phyloP scores from a whole-genome alignment of 116 monocot species.

The Thalassia testudinum region DNA sequence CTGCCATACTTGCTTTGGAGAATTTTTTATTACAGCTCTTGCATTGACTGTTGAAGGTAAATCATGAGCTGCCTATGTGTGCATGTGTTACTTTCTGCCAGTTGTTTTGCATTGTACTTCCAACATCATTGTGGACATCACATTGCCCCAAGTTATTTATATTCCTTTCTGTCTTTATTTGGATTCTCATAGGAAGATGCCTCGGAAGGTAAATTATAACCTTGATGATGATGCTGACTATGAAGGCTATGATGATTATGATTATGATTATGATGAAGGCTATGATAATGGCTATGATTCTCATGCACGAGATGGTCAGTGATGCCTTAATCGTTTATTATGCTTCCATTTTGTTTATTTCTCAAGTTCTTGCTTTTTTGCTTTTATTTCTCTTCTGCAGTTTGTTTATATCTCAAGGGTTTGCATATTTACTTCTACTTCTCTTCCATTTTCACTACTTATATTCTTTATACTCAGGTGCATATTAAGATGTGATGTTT shows the following conservation, averaged over 20 bases:
- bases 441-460: too few relatives aligned
- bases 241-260: slow-evolving; percentile 35
- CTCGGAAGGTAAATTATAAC: slow-evolving; percentile 35
- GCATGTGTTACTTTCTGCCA: too few relatives aligned
- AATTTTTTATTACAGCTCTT: too few relatives aligned
- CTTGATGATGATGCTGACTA: slow-evolving; percentile 31
- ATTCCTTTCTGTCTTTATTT: neutral
- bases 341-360: neutral
- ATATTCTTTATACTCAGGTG: too few relatives aligned
- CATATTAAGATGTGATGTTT: neutral
- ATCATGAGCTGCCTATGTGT: too few relatives aligned
- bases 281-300: slow-evolving; percentile 25
- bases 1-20: too few relatives aligned
- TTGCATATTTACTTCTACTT: neutral
- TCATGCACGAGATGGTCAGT: slow-evolving; percentile 24
- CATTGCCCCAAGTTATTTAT: too few relatives aligned
- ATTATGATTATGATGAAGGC: slow-evolving; percentile 28
- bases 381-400: neutral
- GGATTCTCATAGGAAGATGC: slow-evolving; percentile 23
- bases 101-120: too few relatives aligned
- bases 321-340: too few relatives aligned
- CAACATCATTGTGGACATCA: too few relatives aligned
- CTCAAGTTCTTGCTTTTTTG: neutral
- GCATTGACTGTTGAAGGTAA: too few relatives aligned
- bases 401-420: neutral